phyloP scores from a whole-genome alignment of 129 eudicot genomes.

The Flaveria sonorensis region DNA sequence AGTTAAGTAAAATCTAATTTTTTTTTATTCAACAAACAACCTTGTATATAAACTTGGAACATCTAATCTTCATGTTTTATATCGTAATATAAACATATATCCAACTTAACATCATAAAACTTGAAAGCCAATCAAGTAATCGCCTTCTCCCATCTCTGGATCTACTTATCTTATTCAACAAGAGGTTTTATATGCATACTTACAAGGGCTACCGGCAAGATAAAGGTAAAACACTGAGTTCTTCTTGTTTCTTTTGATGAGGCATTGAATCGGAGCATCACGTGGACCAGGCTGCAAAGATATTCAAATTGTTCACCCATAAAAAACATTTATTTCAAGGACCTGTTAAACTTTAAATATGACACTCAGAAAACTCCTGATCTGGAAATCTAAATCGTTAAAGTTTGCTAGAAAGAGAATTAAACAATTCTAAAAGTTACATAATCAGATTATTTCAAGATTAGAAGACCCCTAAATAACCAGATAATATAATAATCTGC shows the following conservation, averaged over 20 bases:
- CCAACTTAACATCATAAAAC: too few relatives aligned
- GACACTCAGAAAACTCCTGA: background rate
- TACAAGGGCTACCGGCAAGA: slow-evolving; percentile 73
- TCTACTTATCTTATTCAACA: background rate
- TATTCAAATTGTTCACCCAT: background rate
- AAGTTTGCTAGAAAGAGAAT: slow-evolving; percentile 5
- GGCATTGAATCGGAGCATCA: slow-evolving; percentile 67
- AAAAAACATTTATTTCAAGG: background rate
- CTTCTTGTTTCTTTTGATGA: slow-evolving; percentile 80
- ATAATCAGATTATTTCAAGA: background rate
- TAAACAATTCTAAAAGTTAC: background rate
- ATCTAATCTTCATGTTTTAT: background rate
- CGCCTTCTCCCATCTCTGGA: background rate
- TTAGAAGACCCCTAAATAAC: background rate
- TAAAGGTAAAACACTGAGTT: slow-evolving; percentile 64
- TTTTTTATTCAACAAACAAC: background rate
- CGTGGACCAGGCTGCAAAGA: slow-evolving; percentile 78
- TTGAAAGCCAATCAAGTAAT: background rate
- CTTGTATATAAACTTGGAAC: background rate
- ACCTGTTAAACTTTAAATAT: too few relatives aligned
- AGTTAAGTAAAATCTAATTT: background rate
- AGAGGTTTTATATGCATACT: slow-evolving; percentile 25
- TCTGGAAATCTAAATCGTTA: background rate
- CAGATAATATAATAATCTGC: background rate
- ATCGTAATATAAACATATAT: background rate